Conservation (phyloP, 225 moss, liverwort and hornwort species). For the Climacium dendroides region DNA sequence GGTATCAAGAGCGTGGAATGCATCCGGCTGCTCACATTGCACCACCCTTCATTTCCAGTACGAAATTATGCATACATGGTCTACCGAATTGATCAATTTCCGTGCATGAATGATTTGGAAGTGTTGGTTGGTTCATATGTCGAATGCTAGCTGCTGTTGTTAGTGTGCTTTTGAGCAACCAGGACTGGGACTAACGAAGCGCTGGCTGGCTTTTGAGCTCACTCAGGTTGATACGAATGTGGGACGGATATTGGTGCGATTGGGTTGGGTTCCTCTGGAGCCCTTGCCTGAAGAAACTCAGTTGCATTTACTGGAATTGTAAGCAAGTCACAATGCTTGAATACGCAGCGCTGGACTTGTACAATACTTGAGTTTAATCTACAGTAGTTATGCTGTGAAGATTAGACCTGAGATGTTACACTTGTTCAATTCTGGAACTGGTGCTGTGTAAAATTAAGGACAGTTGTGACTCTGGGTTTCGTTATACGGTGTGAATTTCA, state of each 20-base stretch:
- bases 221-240: constrained; percentile 97
- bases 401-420: not conserved
- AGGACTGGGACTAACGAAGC: not conserved
- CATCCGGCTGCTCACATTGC: constrained; percentile 74
- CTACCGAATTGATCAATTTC: not conserved
- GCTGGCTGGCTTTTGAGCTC: not conserved
- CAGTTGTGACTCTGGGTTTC: not conserved
- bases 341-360: not conserved
- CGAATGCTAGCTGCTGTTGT: not conserved
- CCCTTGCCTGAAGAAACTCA: constrained; percentile 71
- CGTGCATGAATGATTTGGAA: not conserved
- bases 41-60: constrained; percentile 94
- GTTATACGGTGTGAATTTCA: not conserved
- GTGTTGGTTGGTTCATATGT: not conserved
- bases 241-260: constrained; percentile 71
- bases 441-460: not conserved
- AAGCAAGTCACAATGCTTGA: not conserved
- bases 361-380: not conserved
- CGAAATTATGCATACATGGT: not conserved
- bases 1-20: constrained; percentile 96
- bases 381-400: not conserved
- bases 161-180: not conserved
- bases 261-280: constrained; percentile 96
- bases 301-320: constrained; percentile 62
- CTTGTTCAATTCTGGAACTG: not conserved